Percentiles rank a stretch among this genome's conserved stretches.
Conservation (phyloP, 1,139 yeast genomes). For the Kurtzmaniella natalensis region DNA sequence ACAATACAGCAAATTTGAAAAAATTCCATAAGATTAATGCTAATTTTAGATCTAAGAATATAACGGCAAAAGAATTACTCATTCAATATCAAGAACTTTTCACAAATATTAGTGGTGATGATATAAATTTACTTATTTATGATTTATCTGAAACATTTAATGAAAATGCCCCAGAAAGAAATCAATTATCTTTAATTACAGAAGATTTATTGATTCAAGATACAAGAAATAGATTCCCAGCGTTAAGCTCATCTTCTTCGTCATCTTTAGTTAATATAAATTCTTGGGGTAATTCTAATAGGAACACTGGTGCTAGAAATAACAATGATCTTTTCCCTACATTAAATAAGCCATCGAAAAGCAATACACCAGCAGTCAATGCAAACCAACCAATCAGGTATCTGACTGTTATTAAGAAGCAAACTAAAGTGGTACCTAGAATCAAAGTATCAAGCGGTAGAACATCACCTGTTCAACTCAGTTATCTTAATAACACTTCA, state of each 20-base stretch:
- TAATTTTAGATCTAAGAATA: conserved; percentile 40
- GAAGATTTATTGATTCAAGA: conserved; percentile 1
- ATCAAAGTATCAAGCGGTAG: background rate
- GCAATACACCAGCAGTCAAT: conserved; percentile 11
- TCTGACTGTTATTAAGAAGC: conserved; percentile 36
- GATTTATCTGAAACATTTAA: conserved; percentile 58
- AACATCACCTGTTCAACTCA: background rate
- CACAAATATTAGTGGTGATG: conserved; percentile 33
- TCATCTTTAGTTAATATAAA: conserved; percentile 17
- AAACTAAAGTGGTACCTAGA: conserved; percentile 6
- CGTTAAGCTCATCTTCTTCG: conserved; percentile 21
- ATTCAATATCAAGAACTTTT: conserved; percentile 53
- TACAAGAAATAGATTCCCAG: conserved; percentile 25
- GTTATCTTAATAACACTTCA: conserved; percentile 3
- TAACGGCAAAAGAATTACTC: conserved; percentile 48
- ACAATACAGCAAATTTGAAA: conserved; percentile 43
- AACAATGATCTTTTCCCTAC: conserved; percentile 48
- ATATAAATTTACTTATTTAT: conserved; percentile 47
- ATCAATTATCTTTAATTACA: conserved; percentile 1
- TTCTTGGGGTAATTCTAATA: conserved; percentile 25
- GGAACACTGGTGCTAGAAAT: conserved; percentile 9
- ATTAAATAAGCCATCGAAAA: conserved; percentile 36
- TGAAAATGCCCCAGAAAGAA: conserved; percentile 18
- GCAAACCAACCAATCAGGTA: conserved; percentile 31
- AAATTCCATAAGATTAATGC: conserved; percentile 49